Conservation (phyloP, 176 grass and related monocot genomes). For the Oryza australiensis region DNA sequence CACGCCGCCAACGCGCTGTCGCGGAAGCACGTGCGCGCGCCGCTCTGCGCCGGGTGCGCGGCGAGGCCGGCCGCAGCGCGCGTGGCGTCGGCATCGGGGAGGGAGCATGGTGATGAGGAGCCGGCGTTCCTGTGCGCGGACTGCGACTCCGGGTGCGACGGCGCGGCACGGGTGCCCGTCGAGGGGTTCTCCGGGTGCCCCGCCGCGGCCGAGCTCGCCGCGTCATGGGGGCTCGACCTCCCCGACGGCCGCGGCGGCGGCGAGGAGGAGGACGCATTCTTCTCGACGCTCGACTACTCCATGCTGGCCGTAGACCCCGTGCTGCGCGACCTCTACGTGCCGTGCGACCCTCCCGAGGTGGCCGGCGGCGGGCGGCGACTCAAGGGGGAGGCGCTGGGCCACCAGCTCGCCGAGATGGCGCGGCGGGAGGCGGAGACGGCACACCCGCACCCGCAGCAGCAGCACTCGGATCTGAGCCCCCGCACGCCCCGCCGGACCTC, state of each 20-base stretch:
- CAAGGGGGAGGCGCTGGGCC: slow-evolving; percentile 44
- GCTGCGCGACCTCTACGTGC: slow-evolving; percentile 65
- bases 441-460: not conserved
- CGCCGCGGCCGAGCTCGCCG: slow-evolving; percentile 56
- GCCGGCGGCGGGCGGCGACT: slow-evolving; percentile 2
- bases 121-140: slow-evolving; percentile 48
- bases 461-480: slow-evolving; percentile 55
- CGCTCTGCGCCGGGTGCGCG: slow-evolving; percentile 57
- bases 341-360: slow-evolving; percentile 54
- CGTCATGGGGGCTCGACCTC: slow-evolving; percentile 67
- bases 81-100: not conserved
- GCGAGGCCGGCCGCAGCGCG: slow-evolving; percentile 46
- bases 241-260: not conserved
- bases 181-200: slow-evolving; percentile 72
- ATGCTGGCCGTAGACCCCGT: slow-evolving; percentile 44
- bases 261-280: slow-evolving; percentile 24
- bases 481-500: slow-evolving; percentile 49
- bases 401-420: slow-evolving; percentile 72
- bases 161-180: slow-evolving; percentile 18
- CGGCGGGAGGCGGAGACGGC: slow-evolving; percentile 25
- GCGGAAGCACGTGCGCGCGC: slow-evolving; percentile 65
- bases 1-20: slow-evolving; percentile 75
- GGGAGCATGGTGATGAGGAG: not conserved
- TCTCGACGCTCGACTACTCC: slow-evolving; percentile 50
- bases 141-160: slow-evolving; percentile 26